Base-by-base conservation (phyloP, 768 basidiomycete species). In the Cantharellus cinnabarinus region DNA sequence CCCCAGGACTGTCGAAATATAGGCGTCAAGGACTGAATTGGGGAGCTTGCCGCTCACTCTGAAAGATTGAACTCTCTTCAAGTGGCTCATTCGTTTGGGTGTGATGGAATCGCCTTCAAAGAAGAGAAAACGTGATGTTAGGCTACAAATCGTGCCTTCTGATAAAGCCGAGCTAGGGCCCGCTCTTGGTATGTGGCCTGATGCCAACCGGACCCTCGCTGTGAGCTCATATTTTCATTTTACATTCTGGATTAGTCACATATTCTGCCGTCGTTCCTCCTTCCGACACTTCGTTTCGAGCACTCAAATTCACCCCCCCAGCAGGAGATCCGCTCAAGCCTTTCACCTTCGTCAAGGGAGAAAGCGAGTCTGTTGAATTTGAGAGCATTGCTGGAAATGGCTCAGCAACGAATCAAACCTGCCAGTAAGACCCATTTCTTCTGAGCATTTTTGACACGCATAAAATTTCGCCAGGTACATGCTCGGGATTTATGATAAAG, bases 341-440 rank as follows among this genome's bases (percentile, higher is more conserved):
- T 5, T 14, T 14, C 15, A 38, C 10, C 5, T 10, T 57, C 10
- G 73, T 94, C 34, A 86, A 80, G 0, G 93, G 85, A 3, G 90
- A 94, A 71, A 85, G 86, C n/a, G 75, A 81, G 38, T 74, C 78
- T 20, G 79, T 95, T 53, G 89, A 95, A 67, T 89, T 79, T 80
- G 63, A 81, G 85, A 51, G 77, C 79, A 37, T 73, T 72, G 60
- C 63, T 66, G 53, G 75, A 77, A 35, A 78, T 80, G 4, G 42
- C 65, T 74, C 68, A 56, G 67, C 73, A 64, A 68, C 71, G 3
- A 76, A 77, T 39, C 72, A 79, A 51, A 69, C 73, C 56, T 89
- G 83, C 72, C 79, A 77, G 88, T 89, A 66, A 65, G 81, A 71
- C 52, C 38, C 2, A 58, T 51, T 29, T 39, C 44, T 64, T 3